Percentiles rank a stretch among this genome's conserved stretches.
These are phyloP conservation scores for Cucurbita moschata DNA, from an alignment of 306 rosid species.

Conservation along the genomic window DNA sequence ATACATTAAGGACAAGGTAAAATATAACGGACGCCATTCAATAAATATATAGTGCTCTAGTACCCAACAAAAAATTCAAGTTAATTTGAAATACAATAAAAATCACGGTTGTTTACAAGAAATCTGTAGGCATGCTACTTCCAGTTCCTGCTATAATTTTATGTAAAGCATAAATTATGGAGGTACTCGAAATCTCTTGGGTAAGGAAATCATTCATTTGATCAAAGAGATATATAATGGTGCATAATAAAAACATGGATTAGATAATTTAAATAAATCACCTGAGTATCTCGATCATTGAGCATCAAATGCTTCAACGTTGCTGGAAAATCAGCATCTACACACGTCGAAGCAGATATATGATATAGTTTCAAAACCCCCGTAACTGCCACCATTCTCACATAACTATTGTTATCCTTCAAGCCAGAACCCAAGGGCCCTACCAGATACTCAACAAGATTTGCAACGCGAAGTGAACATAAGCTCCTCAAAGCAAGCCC, in stretches of 20 bases:
- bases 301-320: constrained; percentile 80
- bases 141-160: background rate
- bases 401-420: constrained; percentile 79
- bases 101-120: background rate
- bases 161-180: background rate
- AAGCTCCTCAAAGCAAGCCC: constrained; percentile 94
- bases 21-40: background rate
- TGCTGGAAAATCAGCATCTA: constrained; percentile 80
- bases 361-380: constrained; percentile 91
- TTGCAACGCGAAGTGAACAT: constrained; percentile 76
- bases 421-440: constrained; percentile 91
- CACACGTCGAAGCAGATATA: constrained; percentile 81
- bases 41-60: background rate
- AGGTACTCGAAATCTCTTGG: background rate
- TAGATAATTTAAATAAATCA: constrained; percentile 11
- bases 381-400: constrained; percentile 75
- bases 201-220: background rate
- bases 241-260: background rate
- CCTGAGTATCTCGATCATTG: constrained; percentile 86
- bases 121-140: background rate
- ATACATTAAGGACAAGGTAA: background rate
- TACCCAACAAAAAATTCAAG: background rate
- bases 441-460: constrained; percentile 92
- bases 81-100: background rate
- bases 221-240: background rate